Evolutionary conservation across 192 early-diverging fungal species (phyloP), one percentile per base, ranked within the genome.

Genomic region (Umbelopsis sp.): DNA sequence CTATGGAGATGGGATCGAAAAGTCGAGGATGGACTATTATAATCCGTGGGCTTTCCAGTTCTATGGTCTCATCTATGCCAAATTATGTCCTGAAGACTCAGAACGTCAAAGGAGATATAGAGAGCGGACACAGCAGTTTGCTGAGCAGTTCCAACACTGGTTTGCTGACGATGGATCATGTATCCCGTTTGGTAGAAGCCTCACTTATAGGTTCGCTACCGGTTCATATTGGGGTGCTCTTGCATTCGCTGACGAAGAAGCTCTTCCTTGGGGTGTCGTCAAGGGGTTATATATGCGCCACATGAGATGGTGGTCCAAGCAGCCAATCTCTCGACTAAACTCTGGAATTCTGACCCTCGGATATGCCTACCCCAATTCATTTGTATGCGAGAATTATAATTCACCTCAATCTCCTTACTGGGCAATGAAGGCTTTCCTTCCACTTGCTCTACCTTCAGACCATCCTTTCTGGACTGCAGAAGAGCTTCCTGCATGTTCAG

Each of bases 271-370:
- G 70, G 70, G 70, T 12, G 70, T 71, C 52, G 29, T 71, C 53
- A 71, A 71, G 21, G 70, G 70, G 25, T 36, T 71, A 45, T 71
- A 62, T 10, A 51, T 71, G 70, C 51, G 70, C 11, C 51, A 71
- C n/a, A 51, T 71, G 70, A 45, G 70, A 51, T 71, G 70, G 70
- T 71, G 70, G 70, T 10, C 70, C 3, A 24, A 54, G 29, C 70
- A 71, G 16, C 70, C 70, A 29, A 44, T 71, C 3, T 71, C 70
- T 16, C 45, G 70, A 2, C n/a, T 62, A 26, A 47, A 71, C 26
- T 14, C 32, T 11, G 56, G 41, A 26, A 17, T 71, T 8, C 36
- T 71, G n/a, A 62, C 32, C 24, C 21, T 71, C 4, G 70, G 70
- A 16, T 71, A 71, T 21, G 26, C 70, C 5, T 71, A 71, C 45